Base-by-base conservation (phyloP, 2,329 filamentous ascomycete species). In the Pestalotiopsis sp. region DNA sequence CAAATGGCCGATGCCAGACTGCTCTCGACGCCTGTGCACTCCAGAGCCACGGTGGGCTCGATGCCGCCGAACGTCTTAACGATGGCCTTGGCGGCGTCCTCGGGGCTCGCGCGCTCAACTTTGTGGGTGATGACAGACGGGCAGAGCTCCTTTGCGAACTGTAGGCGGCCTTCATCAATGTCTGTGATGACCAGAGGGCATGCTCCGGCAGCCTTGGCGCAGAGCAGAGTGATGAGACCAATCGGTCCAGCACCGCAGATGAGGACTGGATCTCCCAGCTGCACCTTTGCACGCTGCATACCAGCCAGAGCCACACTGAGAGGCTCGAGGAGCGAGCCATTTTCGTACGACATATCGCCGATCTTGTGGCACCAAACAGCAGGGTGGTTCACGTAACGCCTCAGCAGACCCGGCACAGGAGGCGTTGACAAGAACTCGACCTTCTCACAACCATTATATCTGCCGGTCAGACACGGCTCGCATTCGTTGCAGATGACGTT, bases 291-390 rank as follows among this genome's bases (percentile, higher is more conserved):
- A 71, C 95, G 87, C 80, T 97, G 92, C 82, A 98, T 89, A 14
- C 93, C 94, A 2, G 95, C 95, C 52, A 98, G 87, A 3, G 94
- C 93, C 4, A 98, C 96, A 73, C 90, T 93, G 65, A 98, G 86
- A 1, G 95, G 95, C 84, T 98, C 96, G 58, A 98, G 85, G 83
- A 98, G 87, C 14, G 95, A 92, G 66, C 95, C 96, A 78, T 97
- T 90, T 83, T 98, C 95, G 78, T 90, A 98, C 67, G 90, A 92
- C 92, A 98, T 95, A 80, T 93, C 85, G 62, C 93, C 93, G 74
- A 98, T 96, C 86, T 97, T 97, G 86, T 98, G 94, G 83, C 95
- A 98, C 94, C 95, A 98, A 64, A 92, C 86, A 23, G 95, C 94
- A 2, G 94, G 95, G 84, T 98, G 95, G 84, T 95, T 97, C 83